These are phyloP conservation scores for Jackrogersella multiformis DNA, from an alignment of 495 filamentous ascomycete species.

Conservation along the genomic window DNA sequence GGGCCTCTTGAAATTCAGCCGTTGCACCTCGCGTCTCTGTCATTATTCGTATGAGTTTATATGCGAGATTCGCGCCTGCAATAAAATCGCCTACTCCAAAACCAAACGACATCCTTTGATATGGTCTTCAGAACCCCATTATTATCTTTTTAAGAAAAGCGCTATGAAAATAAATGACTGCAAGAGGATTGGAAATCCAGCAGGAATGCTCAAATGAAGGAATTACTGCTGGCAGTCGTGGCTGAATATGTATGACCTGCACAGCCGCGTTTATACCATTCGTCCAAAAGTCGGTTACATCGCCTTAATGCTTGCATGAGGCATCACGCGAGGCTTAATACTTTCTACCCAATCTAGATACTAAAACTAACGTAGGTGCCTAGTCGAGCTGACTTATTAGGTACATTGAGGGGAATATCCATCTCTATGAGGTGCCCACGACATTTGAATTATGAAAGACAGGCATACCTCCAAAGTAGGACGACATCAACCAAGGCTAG, in stretches of 20 bases:
- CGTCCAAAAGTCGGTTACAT: background rate
- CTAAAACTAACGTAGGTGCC: too few relatives aligned
- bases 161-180: background rate
- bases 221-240: too few relatives aligned
- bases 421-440: too few relatives aligned
- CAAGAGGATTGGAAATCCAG: background rate
- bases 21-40: conserved; percentile 23
- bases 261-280: background rate
- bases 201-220: too few relatives aligned
- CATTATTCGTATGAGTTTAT: conserved; percentile 33
- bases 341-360: too few relatives aligned
- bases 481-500: too few relatives aligned
- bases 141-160: background rate
- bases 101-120: conserved; percentile 39
- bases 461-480: too few relatives aligned
- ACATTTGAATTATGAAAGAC: too few relatives aligned
- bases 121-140: background rate
- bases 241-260: background rate
- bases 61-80: conserved; percentile 31
- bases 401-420: too few relatives aligned
- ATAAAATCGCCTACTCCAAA: conserved; percentile 41
- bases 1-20: conserved; percentile 31
- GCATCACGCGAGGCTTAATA: background rate
- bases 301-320: background rate
- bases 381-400: too few relatives aligned